Evolutionary conservation across 306 rosid genomes (phyloP).

Genomic region (Malus sieversii): DNA sequence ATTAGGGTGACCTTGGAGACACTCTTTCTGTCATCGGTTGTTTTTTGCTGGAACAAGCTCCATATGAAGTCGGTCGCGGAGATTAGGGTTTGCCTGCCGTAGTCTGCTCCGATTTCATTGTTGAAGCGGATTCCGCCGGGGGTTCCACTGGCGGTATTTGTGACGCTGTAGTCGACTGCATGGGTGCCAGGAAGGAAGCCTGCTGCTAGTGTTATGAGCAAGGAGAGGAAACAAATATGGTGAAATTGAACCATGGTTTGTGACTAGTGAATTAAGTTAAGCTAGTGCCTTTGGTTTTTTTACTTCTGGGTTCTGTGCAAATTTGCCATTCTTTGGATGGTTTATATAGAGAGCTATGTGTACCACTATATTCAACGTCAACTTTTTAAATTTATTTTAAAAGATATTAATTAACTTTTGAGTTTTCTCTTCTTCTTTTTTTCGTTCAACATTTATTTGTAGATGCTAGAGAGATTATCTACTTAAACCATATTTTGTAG

Average conservation of each 20-base stretch:
- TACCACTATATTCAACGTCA: not conserved
- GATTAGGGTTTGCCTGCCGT: conserved; percentile 11
- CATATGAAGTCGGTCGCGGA: conserved; percentile 24
- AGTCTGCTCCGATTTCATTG: conserved; percentile 20
- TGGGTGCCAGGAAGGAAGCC: not conserved
- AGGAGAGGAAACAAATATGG: not conserved
- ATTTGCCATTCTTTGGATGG: not conserved
- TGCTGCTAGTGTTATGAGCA: not conserved
- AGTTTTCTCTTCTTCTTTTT: not conserved
- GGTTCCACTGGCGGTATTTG: conserved; percentile 13
- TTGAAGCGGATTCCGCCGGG: conserved; percentile 21
- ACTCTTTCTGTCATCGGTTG: not conserved
- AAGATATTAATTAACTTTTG: not conserved
- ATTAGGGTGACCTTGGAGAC: conserved; percentile 5
- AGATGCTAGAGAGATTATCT: too few relatives aligned
- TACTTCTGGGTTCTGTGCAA: not conserved
- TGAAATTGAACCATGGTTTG: conserved; percentile 5
- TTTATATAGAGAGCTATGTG: not conserved
- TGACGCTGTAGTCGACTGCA: conserved; percentile 21
- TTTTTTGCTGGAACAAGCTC: conserved; percentile 20
- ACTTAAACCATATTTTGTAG: too few relatives aligned
- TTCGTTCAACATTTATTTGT: too few relatives aligned
- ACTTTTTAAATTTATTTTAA: too few relatives aligned
- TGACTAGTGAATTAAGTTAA: not conserved
- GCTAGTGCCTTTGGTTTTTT: not conserved